A percentile compares a stretch with the other conserved stretches of the same genome.
These are phyloP conservation scores for Yarrowia yakushimensis DNA, from an alignment of 805 yeast genomes.

Conservation along the genomic window DNA sequence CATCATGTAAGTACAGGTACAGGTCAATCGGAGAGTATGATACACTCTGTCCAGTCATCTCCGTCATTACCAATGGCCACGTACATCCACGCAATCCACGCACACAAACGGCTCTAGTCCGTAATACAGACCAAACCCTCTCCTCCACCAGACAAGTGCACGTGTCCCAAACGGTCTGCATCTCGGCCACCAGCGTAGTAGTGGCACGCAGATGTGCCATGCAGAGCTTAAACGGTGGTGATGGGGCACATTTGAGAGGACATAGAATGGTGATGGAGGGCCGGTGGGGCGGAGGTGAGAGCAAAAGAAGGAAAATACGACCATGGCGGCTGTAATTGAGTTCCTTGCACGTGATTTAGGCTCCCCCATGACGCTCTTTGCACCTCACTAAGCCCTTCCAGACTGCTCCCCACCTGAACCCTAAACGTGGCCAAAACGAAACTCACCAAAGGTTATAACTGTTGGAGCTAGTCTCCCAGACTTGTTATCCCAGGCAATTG, in stretches of 20 bases:
- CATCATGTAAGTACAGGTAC: too few relatives aligned
- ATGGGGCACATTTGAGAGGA: not conserved
- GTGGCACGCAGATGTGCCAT: not conserved
- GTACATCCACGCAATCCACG: not conserved
- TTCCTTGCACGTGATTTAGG: not conserved
- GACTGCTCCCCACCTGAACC: not conserved
- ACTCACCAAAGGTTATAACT: not conserved
- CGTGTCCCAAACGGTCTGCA: not conserved
- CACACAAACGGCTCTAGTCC: not conserved
- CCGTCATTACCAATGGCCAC: too few relatives aligned
- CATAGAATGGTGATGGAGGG: not conserved
- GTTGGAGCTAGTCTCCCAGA: not conserved
- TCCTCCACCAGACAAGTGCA: not conserved
- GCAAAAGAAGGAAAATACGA: too few relatives aligned
- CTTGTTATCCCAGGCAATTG: not conserved
- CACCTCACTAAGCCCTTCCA: not conserved
- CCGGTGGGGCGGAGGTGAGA: too few relatives aligned
- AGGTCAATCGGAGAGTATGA: too few relatives aligned
- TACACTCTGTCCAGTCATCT: too few relatives aligned
- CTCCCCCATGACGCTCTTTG: not conserved
- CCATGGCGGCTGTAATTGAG: not conserved
- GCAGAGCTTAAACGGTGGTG: not conserved
- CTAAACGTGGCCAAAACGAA: constrained; percentile 23
- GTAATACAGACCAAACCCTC: not conserved
- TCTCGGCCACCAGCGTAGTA: not conserved